Conservation (phyloP, 257 asterid species). For the Solanum bukasovii region DNA sequence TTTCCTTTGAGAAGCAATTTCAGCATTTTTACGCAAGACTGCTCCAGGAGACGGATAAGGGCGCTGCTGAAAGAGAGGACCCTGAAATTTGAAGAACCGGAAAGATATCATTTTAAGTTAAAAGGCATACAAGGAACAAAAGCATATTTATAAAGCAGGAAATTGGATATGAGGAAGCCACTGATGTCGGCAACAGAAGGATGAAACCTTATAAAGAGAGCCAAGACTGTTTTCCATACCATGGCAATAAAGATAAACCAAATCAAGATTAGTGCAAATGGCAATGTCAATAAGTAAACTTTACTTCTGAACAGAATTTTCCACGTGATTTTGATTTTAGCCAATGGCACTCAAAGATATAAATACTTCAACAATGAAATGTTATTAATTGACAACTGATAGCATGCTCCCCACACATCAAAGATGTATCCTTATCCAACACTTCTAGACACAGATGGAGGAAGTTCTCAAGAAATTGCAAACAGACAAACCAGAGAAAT, state of each 20-base stretch:
- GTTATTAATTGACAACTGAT: neutral
- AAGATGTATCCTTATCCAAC: neutral
- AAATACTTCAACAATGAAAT: neutral
- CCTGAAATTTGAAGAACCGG: conserved; percentile 40
- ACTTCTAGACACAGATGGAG: neutral
- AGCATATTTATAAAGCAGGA: neutral
- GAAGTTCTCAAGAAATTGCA: neutral
- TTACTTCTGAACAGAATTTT: neutral
- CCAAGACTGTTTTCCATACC: neutral
- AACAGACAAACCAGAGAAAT: neutral
- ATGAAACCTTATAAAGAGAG: neutral
- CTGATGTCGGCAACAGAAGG: neutral
- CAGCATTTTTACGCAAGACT: conserved; percentile 89
- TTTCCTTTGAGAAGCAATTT: conserved; percentile 78
- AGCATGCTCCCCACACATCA: neutral
- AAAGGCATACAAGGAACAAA: neutral
- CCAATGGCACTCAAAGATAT: neutral
- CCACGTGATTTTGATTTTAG: neutral
- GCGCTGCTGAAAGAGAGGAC: conserved; percentile 96
- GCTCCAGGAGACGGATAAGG: conserved; percentile 98
- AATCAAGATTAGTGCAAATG: neutral
- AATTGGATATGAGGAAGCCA: neutral
- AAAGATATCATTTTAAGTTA: neutral
- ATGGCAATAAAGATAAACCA: neutral
- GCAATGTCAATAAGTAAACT: neutral